Percentiles rank a stretch among this genome's conserved stretches.
phyloP scores from a whole-genome alignment of 164 flowering plant species.

The Umbellularia californica region DNA sequence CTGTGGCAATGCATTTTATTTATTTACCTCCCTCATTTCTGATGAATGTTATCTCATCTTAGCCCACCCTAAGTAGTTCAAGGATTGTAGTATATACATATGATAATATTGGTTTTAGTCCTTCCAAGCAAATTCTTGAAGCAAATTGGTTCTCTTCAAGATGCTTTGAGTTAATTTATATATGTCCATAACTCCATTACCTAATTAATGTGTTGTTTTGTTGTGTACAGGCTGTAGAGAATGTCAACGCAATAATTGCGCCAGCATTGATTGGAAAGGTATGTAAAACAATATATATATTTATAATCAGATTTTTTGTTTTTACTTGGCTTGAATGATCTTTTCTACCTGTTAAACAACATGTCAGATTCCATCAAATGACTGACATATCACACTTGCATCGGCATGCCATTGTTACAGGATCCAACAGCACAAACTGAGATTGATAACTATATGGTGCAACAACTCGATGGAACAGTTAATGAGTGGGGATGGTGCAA shows the following conservation, averaged over 20 bases:
- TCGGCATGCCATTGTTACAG: slow-evolving; percentile 10
- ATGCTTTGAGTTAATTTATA: neutral
- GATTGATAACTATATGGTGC: slow-evolving; percentile 46
- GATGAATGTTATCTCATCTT: no score
- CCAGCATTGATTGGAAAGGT: slow-evolving; percentile 62
- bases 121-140: no score
- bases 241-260: slow-evolving; percentile 51
- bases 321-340: no score
- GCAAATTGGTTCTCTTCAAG: no score
- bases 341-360: neutral
- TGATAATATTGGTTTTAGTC: no score
- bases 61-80: no score
- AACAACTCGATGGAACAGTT: slow-evolving; percentile 47
- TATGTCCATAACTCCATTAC: neutral
- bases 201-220: neutral
- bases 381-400: neutral
- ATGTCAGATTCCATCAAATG: no score
- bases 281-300: neutral
- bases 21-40: no score
- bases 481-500: slow-evolving; percentile 58
- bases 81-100: no score
- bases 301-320: no score
- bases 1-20: no score
- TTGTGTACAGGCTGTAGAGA: slow-evolving; percentile 42
- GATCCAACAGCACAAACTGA: slow-evolving; percentile 39